Evolutionary conservation across 2,329 filamentous ascomycete species (phyloP).

Genomic region (Phoma sp.): DNA sequence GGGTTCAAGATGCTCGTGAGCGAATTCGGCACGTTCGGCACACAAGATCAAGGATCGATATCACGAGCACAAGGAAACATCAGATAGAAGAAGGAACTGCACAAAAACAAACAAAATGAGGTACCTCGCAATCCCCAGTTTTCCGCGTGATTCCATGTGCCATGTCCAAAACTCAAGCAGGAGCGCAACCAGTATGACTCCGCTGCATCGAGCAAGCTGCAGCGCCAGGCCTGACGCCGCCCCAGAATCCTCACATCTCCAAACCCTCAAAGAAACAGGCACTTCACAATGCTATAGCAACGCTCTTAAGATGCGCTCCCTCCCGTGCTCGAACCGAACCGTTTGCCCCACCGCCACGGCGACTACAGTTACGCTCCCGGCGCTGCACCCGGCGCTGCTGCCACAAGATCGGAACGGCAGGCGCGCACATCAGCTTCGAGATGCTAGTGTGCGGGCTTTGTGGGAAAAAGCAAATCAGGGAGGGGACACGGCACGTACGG

Average conservation of each 20-base stretch:
- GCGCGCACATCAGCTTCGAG: background rate
- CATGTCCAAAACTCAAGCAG: no score
- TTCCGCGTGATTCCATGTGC: constrained; percentile 6
- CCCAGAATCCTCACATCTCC: constrained; percentile 7
- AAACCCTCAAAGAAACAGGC: background rate
- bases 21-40: constrained; percentile 7
- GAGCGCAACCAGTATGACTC: no score
- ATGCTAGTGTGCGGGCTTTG: background rate
- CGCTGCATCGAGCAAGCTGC: background rate
- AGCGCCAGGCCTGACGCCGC: constrained; percentile 2
- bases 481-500: background rate
- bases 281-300: background rate
- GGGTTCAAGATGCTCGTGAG: constrained; percentile 16
- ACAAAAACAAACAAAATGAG: constrained; percentile 23
- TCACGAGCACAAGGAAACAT: constrained; percentile 15
- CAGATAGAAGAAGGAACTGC: constrained; percentile 17
- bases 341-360: constrained; percentile 12
- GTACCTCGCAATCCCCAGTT: constrained; percentile 17
- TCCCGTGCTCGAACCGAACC: background rate
- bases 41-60: constrained; percentile 1
- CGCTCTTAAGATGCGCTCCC: constrained; percentile 3
- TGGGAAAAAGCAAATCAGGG: constrained; percentile 8
- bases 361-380: background rate
- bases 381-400: background rate
- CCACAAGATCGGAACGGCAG: constrained; percentile 7